phyloP scores from a whole-genome alignment of 1,284 basidiomycete genomes.

The Ganoderma sp. region DNA sequence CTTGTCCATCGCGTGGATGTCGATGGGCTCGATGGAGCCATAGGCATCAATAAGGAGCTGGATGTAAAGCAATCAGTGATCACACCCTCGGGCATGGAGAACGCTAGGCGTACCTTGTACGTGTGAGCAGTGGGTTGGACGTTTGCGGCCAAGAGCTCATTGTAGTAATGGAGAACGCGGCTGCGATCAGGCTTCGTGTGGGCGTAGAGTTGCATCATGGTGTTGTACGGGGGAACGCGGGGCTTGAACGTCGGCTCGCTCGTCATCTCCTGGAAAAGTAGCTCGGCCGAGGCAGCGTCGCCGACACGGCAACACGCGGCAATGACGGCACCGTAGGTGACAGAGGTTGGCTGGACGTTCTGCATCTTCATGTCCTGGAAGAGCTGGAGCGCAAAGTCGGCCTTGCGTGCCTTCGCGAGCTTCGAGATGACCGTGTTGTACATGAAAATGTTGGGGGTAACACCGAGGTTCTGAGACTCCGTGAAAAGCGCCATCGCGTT shows the following conservation, averaged over 20 bases:
- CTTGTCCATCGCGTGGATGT: conserved; percentile 76
- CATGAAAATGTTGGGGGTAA: conserved; percentile 82
- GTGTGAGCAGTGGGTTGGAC: conserved; percentile 87
- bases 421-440: conserved; percentile 98
- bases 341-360: conserved; percentile 75
- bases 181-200: conserved; percentile 87
- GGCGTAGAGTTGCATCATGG: conserved; percentile 98
- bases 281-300: conserved; percentile 83
- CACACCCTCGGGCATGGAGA: conserved; percentile 9
- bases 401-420: conserved; percentile 90
- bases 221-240: conserved; percentile 94
- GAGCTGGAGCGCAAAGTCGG: conserved; percentile 84
- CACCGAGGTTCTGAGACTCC: conserved; percentile 75
- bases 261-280: conserved; percentile 88
- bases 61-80: conserved; percentile 30
- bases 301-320: conserved; percentile 94
- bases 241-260: conserved; percentile 79
- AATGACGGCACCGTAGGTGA: conserved; percentile 96
- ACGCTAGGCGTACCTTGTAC: conserved; percentile 73
- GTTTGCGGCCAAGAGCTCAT: conserved; percentile 66
- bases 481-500: conserved; percentile 86
- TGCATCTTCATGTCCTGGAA: conserved; percentile 85
- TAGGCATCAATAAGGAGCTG: conserved; percentile 91
- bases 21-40: conserved; percentile 85
- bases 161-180: conserved; percentile 79